A percentile compares a stretch with the other conserved stretches of the same genome.
Conservation (phyloP, 2,329 filamentous ascomycete genomes). For the Aspergillus novoparasiticus region DNA sequence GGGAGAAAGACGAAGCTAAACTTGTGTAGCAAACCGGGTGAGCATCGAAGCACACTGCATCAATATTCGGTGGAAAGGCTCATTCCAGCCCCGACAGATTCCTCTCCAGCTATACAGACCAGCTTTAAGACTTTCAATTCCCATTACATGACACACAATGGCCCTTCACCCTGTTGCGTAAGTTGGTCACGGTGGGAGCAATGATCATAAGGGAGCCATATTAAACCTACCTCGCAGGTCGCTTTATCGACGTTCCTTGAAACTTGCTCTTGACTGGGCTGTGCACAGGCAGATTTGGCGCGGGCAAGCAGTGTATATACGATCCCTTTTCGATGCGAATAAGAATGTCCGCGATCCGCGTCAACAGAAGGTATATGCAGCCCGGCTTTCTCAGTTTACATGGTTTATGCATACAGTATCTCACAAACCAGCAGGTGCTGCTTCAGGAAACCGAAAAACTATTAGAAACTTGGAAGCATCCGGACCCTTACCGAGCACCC, state of each 20-base stretch:
- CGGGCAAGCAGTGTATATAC: slow-evolving; percentile 93
- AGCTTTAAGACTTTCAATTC: background rate
- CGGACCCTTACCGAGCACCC: slow-evolving; percentile 86
- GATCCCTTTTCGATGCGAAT: slow-evolving; percentile 93
- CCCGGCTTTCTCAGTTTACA: slow-evolving; percentile 23
- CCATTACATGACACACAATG: slow-evolving; percentile 29
- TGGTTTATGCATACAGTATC: background rate
- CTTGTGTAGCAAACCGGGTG: background rate
- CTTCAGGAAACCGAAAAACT: slow-evolving; percentile 86
- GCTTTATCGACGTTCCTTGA: slow-evolving; percentile 89
- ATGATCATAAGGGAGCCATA: slow-evolving; percentile 17
- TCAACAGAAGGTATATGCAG: slow-evolving; percentile 71
- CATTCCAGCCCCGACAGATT: background rate
- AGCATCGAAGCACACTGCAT: background rate
- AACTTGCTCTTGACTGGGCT: slow-evolving; percentile 92
- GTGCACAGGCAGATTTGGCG: slow-evolving; percentile 93
- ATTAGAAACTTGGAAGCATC: slow-evolving; percentile 94
- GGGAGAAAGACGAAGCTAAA: background rate
- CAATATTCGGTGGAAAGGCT: background rate
- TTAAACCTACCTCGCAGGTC: slow-evolving; percentile 49
- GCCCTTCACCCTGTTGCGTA: slow-evolving; percentile 43
- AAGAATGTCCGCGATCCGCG: slow-evolving; percentile 79
- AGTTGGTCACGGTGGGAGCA: slow-evolving; percentile 18
- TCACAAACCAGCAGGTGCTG: slow-evolving; percentile 63
- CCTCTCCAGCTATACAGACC: background rate